These are phyloP conservation scores for Glarea lozoyensis DNA, from an alignment of 495 filamentous ascomycete genomes.

Conservation along the genomic window DNA sequence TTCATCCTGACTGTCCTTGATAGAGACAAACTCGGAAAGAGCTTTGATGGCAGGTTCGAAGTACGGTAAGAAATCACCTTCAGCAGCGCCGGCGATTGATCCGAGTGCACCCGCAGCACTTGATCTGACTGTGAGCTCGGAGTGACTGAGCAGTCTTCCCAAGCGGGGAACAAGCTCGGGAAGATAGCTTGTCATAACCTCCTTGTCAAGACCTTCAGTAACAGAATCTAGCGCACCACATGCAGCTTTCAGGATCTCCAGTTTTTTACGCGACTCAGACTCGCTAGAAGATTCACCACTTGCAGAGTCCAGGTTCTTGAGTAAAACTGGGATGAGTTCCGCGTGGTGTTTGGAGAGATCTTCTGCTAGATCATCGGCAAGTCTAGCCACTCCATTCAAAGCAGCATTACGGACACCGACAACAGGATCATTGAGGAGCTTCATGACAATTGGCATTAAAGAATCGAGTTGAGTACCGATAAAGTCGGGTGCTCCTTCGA, in stretches of 20 bases:
- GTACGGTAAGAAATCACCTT: constrained; percentile 78
- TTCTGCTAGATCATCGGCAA: constrained; percentile 89
- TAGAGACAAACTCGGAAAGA: constrained; percentile 68
- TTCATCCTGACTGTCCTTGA: constrained; percentile 85
- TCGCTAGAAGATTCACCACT: constrained; percentile 37
- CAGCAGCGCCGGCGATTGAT: constrained; percentile 75
- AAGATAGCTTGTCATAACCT: constrained; percentile 73
- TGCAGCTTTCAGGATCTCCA: constrained; percentile 78
- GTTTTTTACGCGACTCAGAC: constrained; percentile 56
- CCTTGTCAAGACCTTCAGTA: constrained; percentile 78
- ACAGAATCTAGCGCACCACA: constrained; percentile 89
- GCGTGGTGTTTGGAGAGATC: constrained; percentile 78
- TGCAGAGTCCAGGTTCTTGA: constrained; percentile 81
- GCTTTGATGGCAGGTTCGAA: constrained; percentile 82
- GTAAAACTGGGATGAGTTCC: constrained; percentile 68
- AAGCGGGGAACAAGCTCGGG: constrained; percentile 74
- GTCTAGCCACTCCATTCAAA: constrained; percentile 72
- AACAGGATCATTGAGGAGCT: constrained; percentile 75
- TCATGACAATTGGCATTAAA: constrained; percentile 78
- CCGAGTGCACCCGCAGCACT: constrained; percentile 84
- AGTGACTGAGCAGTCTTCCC: constrained; percentile 67
- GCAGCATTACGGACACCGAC: constrained; percentile 77
- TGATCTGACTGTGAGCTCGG: constrained; percentile 83
- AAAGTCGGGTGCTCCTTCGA: constrained; percentile 95
- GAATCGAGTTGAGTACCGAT: constrained; percentile 79